Evolutionary conservation across 202 grass and related monocot species (phyloP), one percentile per base, ranked within the genome.

Genomic region (Tripidium arundinaceum): DNA sequence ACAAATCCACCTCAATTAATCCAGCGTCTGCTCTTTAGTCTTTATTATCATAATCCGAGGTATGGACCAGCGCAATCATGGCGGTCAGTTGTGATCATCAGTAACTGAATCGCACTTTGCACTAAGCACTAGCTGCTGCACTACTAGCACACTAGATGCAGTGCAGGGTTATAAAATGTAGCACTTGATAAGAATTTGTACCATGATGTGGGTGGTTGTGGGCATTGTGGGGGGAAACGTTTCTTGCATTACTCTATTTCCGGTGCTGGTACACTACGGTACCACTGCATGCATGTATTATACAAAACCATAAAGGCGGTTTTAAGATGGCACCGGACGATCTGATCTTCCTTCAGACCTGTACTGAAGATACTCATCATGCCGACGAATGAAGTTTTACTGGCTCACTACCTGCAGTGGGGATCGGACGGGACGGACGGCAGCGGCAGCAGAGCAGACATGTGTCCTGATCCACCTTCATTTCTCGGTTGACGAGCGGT

Each of bases 341-440:
- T n/a, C n/a, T n/a, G n/a, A n/a, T 31, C 50, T 21, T 22, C n/a
- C 50, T 71, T 81, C 65, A 71, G 42, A 19, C 42, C 66, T 57
- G 81, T 81, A 65, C 86, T 38, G 16, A 49, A 41, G 12, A 40
- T 62, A 25, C 19, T 34, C 75, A 55, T 88, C 33, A 67, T 54
- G 42, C 68, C 21, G 18, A 74, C 40, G 77, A 39, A 52, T 66
- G 45, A 38, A 22, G 11, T 10, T 15, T 34, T 38, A 18, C 26
- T 24, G 11, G 10, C 10, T 68, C 37, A 22, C 38, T 41, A 25
- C 38, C 12, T 22, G 34, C 31, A 37, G 61, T 8, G n/a, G n/a
- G n/a, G n/a, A n/a, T n/a, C n/a, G n/a, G n/a, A 11, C 26, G 50
- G 28, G 33, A 29, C 21, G 38, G 38, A 1, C 7, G 22, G 15